phyloP scores from a whole-genome alignment of 1,139 yeast genomes.

The Pichia sp. region DNA sequence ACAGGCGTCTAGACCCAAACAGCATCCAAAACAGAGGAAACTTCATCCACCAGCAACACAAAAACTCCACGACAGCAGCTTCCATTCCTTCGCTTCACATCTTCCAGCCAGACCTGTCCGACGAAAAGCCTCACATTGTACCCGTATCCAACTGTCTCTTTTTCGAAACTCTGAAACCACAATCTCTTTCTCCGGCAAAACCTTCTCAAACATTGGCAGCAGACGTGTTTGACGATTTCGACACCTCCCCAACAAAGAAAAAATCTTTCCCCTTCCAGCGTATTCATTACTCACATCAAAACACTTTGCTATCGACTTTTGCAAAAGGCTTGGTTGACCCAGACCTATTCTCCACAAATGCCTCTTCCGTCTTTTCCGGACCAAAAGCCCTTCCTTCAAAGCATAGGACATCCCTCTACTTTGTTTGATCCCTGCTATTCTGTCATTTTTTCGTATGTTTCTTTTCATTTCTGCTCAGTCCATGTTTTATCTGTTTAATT shows the following conservation, averaged over 20 bases:
- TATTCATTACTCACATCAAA: not conserved
- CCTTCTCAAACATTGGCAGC: slow-evolving; percentile 2
- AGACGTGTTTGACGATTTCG: slow-evolving; percentile 1
- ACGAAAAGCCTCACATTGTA: not conserved
- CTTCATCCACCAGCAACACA: not conserved
- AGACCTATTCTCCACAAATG: slow-evolving; percentile 9
- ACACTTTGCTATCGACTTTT: not conserved
- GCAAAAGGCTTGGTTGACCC: slow-evolving; percentile 11
- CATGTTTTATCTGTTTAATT: not conserved
- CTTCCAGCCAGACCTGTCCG: slow-evolving; percentile 2
- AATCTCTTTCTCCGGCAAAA: slow-evolving; percentile 1
- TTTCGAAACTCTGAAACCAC: slow-evolving; percentile 1
- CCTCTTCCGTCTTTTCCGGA: slow-evolving; percentile 9
- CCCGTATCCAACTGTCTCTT: slow-evolving; percentile 8
- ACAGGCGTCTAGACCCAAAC: slow-evolving; percentile 1
- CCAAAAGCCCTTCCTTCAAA: slow-evolving; percentile 8
- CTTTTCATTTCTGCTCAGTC: slow-evolving; percentile 1
- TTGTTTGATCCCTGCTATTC: slow-evolving; percentile 16
- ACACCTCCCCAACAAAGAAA: not conserved
- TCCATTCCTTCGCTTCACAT: not conserved
- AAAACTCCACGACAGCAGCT: not conserved
- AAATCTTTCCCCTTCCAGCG: not conserved
- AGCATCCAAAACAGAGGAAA: not conserved
- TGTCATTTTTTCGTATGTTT: not conserved
- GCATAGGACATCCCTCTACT: slow-evolving; percentile 29